Percentiles rank a stretch among this genome's conserved stretches.
Evolutionary conservation across 306 rosid genomes (phyloP).

Genomic region (Ziziphus jujuba): DNA sequence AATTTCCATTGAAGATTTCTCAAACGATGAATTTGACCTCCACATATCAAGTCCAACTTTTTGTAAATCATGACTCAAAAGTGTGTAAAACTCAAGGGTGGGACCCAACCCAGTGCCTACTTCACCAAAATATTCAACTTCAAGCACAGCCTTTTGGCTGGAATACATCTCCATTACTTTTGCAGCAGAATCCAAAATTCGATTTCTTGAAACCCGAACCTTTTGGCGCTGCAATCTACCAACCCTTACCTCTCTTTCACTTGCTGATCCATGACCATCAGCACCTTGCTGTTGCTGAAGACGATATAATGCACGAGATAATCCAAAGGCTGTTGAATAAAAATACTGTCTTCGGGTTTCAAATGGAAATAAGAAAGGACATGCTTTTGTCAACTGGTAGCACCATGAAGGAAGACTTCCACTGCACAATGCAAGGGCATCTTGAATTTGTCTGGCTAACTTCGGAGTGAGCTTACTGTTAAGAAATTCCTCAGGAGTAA

Average conservation of each 20-base stretch:
- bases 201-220: slow-evolving; percentile 96
- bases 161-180: slow-evolving; percentile 99
- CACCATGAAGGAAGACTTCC: slow-evolving; percentile 99
- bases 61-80: slow-evolving; percentile 91
- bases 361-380: slow-evolving; percentile 97
- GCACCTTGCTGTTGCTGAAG: slow-evolving; percentile 99
- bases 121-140: slow-evolving; percentile 99
- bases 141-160: slow-evolving; percentile 98
- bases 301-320: slow-evolving; percentile 92
- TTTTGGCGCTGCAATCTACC: slow-evolving; percentile 98
- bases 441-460: slow-evolving; percentile 95
- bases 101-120: slow-evolving; percentile 99
- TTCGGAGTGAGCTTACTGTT: slow-evolving; percentile 98
- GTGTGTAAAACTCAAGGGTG: slow-evolving; percentile 96
- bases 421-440: slow-evolving; percentile 99
- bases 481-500: slow-evolving; percentile 71
- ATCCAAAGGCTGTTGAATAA: slow-evolving; percentile 95
- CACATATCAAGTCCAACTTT: slow-evolving; percentile 82
- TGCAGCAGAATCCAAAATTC: slow-evolving; percentile 94
- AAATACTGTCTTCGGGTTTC: slow-evolving; percentile 94
- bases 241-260: slow-evolving; percentile 93
- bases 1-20: slow-evolving; percentile 57
- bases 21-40: slow-evolving; percentile 67
- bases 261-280: slow-evolving; percentile 88
- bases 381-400: slow-evolving; percentile 95